Conservation (phyloP, 106 monocot genomes). For the Gastrodia elata region DNA sequence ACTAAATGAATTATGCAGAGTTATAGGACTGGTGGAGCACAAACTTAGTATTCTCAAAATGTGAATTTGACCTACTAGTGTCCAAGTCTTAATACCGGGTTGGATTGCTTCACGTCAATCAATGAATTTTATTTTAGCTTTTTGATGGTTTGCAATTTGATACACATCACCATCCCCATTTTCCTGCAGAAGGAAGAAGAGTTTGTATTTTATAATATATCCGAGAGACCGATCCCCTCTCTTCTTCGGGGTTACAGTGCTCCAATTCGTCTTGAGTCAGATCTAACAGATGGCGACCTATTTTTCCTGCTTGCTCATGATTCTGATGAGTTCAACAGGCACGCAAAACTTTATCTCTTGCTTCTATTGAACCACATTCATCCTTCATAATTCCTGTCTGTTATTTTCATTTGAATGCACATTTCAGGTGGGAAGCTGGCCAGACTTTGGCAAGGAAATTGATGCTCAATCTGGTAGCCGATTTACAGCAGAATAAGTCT, state of each 20-base stretch:
- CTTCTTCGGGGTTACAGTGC: constrained; percentile 83
- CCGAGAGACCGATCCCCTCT: constrained; percentile 80
- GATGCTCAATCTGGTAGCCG: constrained; percentile 78
- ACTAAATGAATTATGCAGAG: neutral
- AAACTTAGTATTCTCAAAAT: neutral
- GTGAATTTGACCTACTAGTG: neutral
- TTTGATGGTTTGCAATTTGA: neutral
- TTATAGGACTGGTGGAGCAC: neutral
- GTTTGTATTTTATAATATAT: constrained; percentile 67
- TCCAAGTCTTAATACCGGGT: neutral
- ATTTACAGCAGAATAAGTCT: constrained; percentile 69
- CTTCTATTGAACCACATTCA: neutral
- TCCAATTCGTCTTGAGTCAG: constrained; percentile 89
- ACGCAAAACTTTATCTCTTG: neutral
- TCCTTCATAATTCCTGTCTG: neutral
- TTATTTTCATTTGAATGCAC: neutral
- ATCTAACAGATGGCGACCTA: constrained; percentile 77
- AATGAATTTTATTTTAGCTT: neutral
- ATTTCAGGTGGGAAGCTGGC: constrained; percentile 90
- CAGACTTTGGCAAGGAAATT: constrained; percentile 82
- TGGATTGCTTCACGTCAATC: neutral
- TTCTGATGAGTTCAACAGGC: constrained; percentile 97
- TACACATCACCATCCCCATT: neutral
- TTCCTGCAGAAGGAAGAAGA: constrained; percentile 84
- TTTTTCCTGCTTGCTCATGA: constrained; percentile 94